Evolutionary conservation across 1,139 yeast genomes (phyloP), one percentile per base, ranked within the genome.

Genomic region (Starmera stellimalicola): DNA sequence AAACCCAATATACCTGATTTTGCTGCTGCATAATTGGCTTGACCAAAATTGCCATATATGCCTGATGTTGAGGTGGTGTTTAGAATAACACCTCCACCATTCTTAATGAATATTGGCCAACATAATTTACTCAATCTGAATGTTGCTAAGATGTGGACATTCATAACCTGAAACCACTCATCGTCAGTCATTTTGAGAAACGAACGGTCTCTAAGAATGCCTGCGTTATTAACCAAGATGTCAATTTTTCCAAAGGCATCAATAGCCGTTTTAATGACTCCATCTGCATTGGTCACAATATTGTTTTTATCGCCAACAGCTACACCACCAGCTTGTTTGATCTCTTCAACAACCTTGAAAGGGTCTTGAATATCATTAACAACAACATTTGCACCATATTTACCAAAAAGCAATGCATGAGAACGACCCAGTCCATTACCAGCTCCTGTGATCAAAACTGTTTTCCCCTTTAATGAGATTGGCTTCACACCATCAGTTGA

Each of bases 1-100:
- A 91, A 73, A 24, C 95, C 95, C 34, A 87, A 62, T 42, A 91
- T 77, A 22, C 88, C 97, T 38, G 83, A 75, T 65, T 91, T 91
- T 33, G 97, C 96, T 32, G 96, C 76, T 24, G 95, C 77, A 58
- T 91, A 91, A 66, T 91, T 91, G 39, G 96, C 83, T 65, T 91
- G 98, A 34, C 98, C 98, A 62, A 91, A 91, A 66, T 83, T 85
- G 49, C 97, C 97, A 58, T 91, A 91, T 49, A 91, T 85, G 51
- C 97, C 97, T 11, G 96, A 87, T 18, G 97, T 91, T 17, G 96
- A 85, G 26, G 96, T 70, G 33, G 94, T 83, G 62, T 91, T 91
- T 49, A 91, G 71, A 41, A 91, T 78, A 48, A 78, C 71, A 22
- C 25, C 25, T 51, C 97, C 97, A 51, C 77, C 75, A 60, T 87